phyloP scores from a whole-genome alignment of 164 flowering plant species.

The Berberis vulgaris region DNA sequence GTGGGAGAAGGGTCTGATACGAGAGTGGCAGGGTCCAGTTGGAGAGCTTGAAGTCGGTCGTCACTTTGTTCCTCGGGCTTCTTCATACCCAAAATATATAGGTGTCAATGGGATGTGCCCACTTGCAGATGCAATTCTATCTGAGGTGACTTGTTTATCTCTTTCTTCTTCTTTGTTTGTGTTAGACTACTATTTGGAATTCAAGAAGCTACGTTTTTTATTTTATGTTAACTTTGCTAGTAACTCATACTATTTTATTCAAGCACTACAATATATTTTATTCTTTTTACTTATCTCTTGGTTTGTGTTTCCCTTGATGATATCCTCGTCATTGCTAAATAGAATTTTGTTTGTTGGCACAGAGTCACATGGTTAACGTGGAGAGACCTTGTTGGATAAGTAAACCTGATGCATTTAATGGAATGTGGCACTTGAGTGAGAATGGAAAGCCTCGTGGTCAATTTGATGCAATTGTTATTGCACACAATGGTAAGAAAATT shows the following conservation, averaged over 20 bases:
- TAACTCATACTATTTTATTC: neutral
- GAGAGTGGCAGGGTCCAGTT: constrained; percentile 64
- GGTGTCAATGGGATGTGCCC: constrained; percentile 88
- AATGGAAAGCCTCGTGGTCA: constrained; percentile 77
- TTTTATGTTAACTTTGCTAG: neutral
- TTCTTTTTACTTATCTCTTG: too few species aligned
- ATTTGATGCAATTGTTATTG: constrained; percentile 85
- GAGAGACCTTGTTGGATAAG: constrained; percentile 93
- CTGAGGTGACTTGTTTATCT: constrained; percentile 35
- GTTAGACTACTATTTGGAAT: neutral
- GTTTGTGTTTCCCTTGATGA: neutral
- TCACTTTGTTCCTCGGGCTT: constrained; percentile 36
- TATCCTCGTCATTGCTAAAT: constrained; percentile 5
- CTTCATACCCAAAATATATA: constrained; percentile 58
- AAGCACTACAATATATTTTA: too few species aligned
- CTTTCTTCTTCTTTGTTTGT: neutral
- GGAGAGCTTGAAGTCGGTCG: constrained; percentile 87
- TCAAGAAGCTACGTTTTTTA: neutral
- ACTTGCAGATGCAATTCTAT: constrained; percentile 76
- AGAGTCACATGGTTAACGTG: constrained; percentile 61
- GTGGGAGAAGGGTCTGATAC: constrained; percentile 61
- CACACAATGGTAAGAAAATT: constrained; percentile 67
- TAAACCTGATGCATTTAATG: constrained; percentile 78
- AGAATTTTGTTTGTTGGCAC: constrained; percentile 18
- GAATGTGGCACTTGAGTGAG: constrained; percentile 90